Evolutionary conservation across 2,329 filamentous ascomycete species (phyloP).

Genomic region (Aspergillus pseudoterreus): DNA sequence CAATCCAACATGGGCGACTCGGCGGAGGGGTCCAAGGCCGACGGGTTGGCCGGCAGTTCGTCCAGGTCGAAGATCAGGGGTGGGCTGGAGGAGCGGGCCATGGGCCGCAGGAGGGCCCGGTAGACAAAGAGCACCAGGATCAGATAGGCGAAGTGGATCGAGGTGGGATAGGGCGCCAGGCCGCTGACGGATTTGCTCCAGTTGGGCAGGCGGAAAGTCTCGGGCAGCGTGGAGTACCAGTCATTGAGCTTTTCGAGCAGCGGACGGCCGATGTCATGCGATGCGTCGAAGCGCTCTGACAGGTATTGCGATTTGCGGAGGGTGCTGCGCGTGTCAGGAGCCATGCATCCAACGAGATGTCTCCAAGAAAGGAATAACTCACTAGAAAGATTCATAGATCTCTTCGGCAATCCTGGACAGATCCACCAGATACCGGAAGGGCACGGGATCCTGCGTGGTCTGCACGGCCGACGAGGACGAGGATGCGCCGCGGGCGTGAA

Average conservation of each 20-base stretch:
- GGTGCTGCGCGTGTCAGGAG: constrained; percentile 17
- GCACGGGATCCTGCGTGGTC: constrained; percentile 20
- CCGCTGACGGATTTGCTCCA: constrained; percentile 25
- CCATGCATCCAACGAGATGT: too few species aligned
- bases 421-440: constrained; percentile 25
- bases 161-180: constrained; percentile 20
- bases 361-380: constrained; percentile 6
- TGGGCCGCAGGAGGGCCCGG: constrained; percentile 31
- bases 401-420: constrained; percentile 28
- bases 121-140: constrained; percentile 34
- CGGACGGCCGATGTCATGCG: constrained; percentile 24
- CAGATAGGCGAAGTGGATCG: constrained; percentile 34
- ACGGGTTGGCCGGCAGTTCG: constrained; percentile 17
- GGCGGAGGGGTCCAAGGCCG: constrained; percentile 10
- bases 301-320: constrained; percentile 27
- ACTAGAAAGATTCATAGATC: constrained; percentile 32
- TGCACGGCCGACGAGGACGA: constrained; percentile 14
- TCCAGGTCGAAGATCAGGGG: constrained; percentile 26
- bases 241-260: constrained; percentile 27
- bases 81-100: constrained; percentile 25
- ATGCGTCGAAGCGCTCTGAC: constrained; percentile 27
- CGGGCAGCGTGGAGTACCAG: constrained; percentile 29
- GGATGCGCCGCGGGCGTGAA: constrained; percentile 6
- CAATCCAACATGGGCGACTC: constrained; percentile 23
- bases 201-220: constrained; percentile 25